These are phyloP conservation scores for Turritis glabra DNA, from an alignment of 345 rosid genomes.

Conservation along the genomic window DNA sequence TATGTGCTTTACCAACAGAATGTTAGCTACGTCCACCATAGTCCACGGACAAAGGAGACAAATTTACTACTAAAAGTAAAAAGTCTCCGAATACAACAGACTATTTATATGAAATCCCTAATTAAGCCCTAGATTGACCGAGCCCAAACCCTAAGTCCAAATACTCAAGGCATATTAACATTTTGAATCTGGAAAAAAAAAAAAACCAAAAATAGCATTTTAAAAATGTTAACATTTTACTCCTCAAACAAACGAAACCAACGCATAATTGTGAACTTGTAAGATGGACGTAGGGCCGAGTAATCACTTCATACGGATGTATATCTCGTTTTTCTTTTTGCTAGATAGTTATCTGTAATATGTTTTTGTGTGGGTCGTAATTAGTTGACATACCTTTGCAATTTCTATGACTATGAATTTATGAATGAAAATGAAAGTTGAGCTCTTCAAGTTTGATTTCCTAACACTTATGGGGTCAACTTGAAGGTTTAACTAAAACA, in stretches of 20 bases:
- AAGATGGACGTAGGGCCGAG: conserved; percentile 22
- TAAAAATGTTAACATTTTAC: not conserved
- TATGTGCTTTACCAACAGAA: too few species aligned
- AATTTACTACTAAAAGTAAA: too few species aligned
- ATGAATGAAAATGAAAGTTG: conserved; percentile 8
- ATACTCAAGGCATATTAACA: not conserved
- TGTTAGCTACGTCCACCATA: too few species aligned
- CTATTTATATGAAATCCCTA: too few species aligned
- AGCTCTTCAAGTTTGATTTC: conserved; percentile 22
- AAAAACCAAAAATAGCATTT: not conserved
- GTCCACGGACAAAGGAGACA: too few species aligned
- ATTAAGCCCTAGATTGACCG: not conserved
- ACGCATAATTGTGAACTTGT: not conserved
- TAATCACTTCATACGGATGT: not conserved
- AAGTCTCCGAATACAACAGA: too few species aligned
- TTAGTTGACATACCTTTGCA: not conserved
- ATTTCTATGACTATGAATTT: conserved; percentile 25
- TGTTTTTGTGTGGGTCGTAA: conserved; percentile 12
- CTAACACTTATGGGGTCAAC: conserved; percentile 25
- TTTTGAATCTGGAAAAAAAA: not conserved
- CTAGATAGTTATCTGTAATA: not conserved
- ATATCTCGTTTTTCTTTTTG: not conserved
- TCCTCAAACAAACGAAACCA: not conserved
- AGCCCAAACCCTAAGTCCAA: not conserved
- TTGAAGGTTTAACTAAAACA: conserved; percentile 4